Percentiles rank a stretch among this genome's conserved stretches.
phyloP scores from a whole-genome alignment of 345 rosid genomes.

The Boechera retrofracta region DNA sequence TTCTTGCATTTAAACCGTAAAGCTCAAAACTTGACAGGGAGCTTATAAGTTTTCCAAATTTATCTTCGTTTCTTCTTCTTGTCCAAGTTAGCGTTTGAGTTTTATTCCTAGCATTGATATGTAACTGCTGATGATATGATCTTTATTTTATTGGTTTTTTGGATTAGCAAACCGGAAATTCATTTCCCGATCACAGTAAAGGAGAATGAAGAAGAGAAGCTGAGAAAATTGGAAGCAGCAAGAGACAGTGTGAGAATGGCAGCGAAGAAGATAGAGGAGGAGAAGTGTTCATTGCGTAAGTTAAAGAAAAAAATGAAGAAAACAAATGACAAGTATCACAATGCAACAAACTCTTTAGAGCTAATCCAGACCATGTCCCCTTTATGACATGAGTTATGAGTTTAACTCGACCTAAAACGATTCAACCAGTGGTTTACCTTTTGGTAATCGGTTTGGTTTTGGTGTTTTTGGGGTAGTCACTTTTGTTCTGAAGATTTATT shows the following conservation, averaged over 20 bases:
- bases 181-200: constrained; percentile 22
- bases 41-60: neutral
- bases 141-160: neutral
- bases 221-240: constrained; percentile 17
- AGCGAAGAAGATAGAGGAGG: constrained; percentile 10
- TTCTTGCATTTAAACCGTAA: neutral
- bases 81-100: neutral
- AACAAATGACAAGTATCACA: neutral
- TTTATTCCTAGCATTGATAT: neutral
- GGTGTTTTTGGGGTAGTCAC: neutral
- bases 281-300: neutral
- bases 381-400: neutral
- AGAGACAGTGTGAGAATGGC: constrained; percentile 5
- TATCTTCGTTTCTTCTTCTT: constrained; percentile 1
- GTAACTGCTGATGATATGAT: neutral
- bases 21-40: neutral
- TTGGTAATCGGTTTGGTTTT: constrained; percentile 1
- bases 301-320: constrained; percentile 23
- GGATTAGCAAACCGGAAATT: constrained; percentile 23
- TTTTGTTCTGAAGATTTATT: neutral
- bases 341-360: neutral
- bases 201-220: constrained; percentile 24
- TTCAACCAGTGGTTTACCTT: neutral
- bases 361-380: neutral
- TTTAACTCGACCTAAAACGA: neutral